Evolutionary conservation across 2,329 filamentous ascomycete species (phyloP).

Genomic region (Pyrenophora tritici-repentis): DNA sequence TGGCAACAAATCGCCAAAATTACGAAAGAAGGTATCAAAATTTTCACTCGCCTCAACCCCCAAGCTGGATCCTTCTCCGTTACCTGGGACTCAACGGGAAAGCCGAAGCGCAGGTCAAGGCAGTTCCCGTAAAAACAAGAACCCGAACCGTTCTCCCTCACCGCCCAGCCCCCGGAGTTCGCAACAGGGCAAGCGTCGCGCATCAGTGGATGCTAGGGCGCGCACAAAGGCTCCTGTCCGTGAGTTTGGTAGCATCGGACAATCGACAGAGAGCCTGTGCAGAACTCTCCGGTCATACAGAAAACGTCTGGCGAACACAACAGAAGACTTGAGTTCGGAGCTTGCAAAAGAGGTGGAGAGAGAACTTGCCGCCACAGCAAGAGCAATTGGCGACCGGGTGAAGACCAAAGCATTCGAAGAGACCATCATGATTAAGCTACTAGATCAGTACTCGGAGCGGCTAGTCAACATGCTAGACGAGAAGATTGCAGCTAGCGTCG

Average conservation of each 20-base stretch:
- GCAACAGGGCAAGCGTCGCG: constrained; percentile 49
- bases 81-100: constrained; percentile 33
- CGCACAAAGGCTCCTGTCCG: constrained; percentile 50
- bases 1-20: constrained; percentile 54
- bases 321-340: constrained; percentile 53
- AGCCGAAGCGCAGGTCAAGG: constrained; percentile 24
- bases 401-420: constrained; percentile 51
- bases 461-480: constrained; percentile 74
- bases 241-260: constrained; percentile 43
- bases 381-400: constrained; percentile 51
- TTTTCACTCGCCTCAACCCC: constrained; percentile 54
- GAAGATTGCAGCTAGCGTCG: constrained; percentile 59
- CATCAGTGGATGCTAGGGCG: constrained; percentile 57
- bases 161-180: constrained; percentile 46
- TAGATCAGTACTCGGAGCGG: constrained; percentile 77
- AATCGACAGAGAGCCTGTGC: constrained; percentile 61
- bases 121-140: constrained; percentile 37
- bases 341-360: constrained; percentile 60
- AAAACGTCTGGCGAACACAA: constrained; percentile 59
- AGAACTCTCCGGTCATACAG: constrained; percentile 63
- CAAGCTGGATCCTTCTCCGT: constrained; percentile 51
- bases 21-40: constrained; percentile 62
- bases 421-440: constrained; percentile 57
- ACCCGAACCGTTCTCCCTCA: constrained; percentile 50
- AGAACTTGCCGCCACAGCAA: constrained; percentile 58